Evolutionary conservation across 495 filamentous ascomycete genomes (phyloP).

Genomic region (Aspergillus nanangensis): DNA sequence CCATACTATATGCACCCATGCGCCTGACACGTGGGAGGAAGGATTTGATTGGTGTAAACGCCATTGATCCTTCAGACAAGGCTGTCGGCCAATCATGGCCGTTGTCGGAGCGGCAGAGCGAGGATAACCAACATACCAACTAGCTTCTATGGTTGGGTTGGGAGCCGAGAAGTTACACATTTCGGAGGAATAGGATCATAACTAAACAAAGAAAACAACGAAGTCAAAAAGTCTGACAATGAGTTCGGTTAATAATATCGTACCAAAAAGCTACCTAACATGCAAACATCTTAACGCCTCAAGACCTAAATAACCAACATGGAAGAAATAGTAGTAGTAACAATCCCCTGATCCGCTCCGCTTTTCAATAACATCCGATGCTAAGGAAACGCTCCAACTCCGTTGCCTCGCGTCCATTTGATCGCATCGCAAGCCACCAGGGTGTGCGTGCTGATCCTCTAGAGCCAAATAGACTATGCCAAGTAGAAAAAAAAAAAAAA

Average conservation of each 20-base stretch:
- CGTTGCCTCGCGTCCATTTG: background rate
- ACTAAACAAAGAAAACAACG: too few relatives aligned
- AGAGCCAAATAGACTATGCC: background rate
- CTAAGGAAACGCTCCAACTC: background rate
- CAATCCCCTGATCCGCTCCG: background rate
- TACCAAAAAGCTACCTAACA: background rate
- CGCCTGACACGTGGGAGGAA: slow-evolving; percentile 5
- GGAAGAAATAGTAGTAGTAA: background rate
- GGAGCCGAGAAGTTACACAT: too few relatives aligned
- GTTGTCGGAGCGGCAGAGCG: background rate
- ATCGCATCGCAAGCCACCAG: slow-evolving; percentile 1
- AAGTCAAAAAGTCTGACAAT: background rate
- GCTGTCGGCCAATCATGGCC: background rate
- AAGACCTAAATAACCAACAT: background rate
- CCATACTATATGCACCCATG: background rate
- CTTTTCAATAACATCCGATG: background rate
- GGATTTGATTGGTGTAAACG: background rate
- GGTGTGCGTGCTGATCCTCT: slow-evolving; percentile 1
- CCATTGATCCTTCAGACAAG: background rate
- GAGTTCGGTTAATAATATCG: background rate
- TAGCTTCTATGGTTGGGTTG: too few relatives aligned
- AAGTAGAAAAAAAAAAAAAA: background rate
- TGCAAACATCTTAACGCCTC: background rate
- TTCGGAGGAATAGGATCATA: too few relatives aligned
- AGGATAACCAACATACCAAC: background rate